A percentile compares a stretch with the other conserved stretches of the same genome.
Conservation (phyloP, 257 asterid genomes). For the Solanum virginianum region DNA sequence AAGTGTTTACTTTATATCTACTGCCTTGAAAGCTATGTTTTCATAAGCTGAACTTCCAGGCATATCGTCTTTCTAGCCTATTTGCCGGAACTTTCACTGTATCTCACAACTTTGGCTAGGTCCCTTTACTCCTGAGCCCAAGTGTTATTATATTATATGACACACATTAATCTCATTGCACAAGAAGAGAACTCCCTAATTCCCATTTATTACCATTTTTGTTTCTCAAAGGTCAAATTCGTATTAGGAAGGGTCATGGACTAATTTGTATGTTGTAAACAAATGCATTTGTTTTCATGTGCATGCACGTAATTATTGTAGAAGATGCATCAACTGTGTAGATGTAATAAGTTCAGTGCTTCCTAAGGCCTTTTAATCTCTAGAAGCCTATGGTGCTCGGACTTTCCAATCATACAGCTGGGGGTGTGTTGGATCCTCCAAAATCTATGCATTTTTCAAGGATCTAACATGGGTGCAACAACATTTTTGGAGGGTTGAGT, state of each 20-base stretch:
- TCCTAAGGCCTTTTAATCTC: neutral
- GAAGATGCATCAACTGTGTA: neutral
- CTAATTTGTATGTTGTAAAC: neutral
- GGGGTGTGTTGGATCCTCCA: neutral
- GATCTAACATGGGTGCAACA: neutral
- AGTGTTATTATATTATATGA: neutral
- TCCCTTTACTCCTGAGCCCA: neutral
- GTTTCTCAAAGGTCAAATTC: neutral
- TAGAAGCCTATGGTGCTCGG: neutral
- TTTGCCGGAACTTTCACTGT: neutral
- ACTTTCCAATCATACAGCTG: neutral
- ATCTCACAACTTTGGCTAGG: neutral
- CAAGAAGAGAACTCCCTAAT: neutral
- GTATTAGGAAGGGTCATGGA: neutral
- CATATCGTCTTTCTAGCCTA: neutral
- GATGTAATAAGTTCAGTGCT: neutral
- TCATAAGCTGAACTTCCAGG: neutral
- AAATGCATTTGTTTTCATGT: neutral
- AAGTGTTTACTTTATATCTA: neutral
- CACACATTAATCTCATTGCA: neutral
- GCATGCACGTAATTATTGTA: neutral
- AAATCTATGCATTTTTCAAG: neutral
- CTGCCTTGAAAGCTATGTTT: neutral
- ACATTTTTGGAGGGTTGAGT: neutral
- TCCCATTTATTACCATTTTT: neutral